These are phyloP conservation scores for Botrytis tulipae DNA, from an alignment of 2,329 filamentous ascomycete species.

Conservation along the genomic window DNA sequence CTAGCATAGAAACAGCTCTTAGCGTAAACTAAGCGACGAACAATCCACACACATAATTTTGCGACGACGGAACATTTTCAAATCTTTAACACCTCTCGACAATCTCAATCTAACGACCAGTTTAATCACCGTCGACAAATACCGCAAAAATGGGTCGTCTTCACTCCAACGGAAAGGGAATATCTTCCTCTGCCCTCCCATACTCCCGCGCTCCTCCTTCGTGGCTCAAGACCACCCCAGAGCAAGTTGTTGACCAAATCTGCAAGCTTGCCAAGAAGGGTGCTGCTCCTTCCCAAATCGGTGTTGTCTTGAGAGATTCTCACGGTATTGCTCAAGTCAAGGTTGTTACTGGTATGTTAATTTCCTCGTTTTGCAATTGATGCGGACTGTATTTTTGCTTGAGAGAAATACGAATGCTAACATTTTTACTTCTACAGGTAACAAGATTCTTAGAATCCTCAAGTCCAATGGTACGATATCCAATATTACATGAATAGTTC, in stretches of 20 bases:
- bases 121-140: constrained; percentile 26
- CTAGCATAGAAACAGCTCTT: not conserved
- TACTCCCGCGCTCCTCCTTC: constrained; percentile 91
- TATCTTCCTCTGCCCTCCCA: constrained; percentile 90
- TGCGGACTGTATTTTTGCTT: not conserved
- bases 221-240: constrained; percentile 98
- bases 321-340: constrained; percentile 98
- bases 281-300: constrained; percentile 96
- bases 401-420: constrained; percentile 25
- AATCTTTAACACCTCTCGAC: constrained; percentile 19
- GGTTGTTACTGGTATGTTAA: constrained; percentile 81
- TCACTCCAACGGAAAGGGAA: constrained; percentile 99
- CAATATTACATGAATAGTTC: constrained; percentile 26
- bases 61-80: constrained; percentile 18
- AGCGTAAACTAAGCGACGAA: constrained; percentile 17
- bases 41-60: constrained; percentile 9
- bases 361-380: not conserved
- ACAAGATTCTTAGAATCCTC: constrained; percentile 99
- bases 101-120: constrained; percentile 21
- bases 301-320: constrained; percentile 96
- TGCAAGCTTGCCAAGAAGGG: constrained; percentile 99
- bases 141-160: constrained; percentile 80
- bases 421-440: constrained; percentile 59
- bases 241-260: constrained; percentile 99
- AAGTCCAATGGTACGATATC: constrained; percentile 87